Evolutionary conservation across 495 filamentous ascomycete genomes (phyloP), one percentile per base, ranked within the genome.

Genomic region (Xylaria palmicola): DNA sequence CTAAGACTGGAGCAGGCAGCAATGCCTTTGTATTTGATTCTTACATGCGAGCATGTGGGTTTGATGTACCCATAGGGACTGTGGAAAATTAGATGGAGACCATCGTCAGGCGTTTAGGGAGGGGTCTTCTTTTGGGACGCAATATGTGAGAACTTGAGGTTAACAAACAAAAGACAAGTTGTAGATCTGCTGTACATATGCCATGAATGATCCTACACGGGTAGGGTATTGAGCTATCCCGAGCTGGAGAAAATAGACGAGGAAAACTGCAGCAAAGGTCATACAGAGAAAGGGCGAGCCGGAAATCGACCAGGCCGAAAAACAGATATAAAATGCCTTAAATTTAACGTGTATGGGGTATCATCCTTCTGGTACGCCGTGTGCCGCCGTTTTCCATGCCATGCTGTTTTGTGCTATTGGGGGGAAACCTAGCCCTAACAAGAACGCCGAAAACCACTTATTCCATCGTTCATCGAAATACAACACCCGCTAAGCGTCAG

Each of bases 321-420:
- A 40, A 30, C 13, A 40, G 24, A 47, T 55, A 19, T 9, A 47
- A 59, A 47, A 41, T 49, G n/a, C 36, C 8, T 47, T 15, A 51
- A 4, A 55, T 34, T n/a, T 59, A 39, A 30, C 48, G 43, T 65
- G 47, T 50, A 45, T 61, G 65, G n/a, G 67, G 67, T 67, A 69
- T 69, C 62, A 62, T 63, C 34, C 34, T 51, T 29, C 45, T 57
- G 30, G 51, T 32, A 54, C 51, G 27, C 55, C 40, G 44, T 64
- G 22, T 48, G 15, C 52, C 44, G 32, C 34, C 34, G 9, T 56
- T 47, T 44, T 32, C 45, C 44, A 56, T 40, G 40, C 24, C 7
- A 39, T 52, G 29, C 13, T 6, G 19, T 56, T 4, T 15, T 26
- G 3, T 36, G 26, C 41, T 34, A 24, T 27, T 17, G 2, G 8